These are phyloP conservation scores for Phytophthora sansomeana DNA, from an alignment of 352 stramenopile genomes.

Conservation along the genomic window DNA sequence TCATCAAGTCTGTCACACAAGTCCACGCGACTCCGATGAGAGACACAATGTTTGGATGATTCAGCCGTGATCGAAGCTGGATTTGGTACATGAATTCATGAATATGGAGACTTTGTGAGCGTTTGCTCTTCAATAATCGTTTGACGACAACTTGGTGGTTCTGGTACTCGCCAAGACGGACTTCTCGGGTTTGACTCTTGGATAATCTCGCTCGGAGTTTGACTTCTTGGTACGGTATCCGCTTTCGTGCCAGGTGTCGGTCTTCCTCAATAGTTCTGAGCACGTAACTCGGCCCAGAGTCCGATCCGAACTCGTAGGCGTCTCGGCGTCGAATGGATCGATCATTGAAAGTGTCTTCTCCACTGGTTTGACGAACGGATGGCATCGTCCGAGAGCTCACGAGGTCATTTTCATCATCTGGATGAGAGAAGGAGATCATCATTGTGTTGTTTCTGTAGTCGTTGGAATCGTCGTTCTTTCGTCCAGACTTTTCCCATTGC, in stretches of 20 bases:
- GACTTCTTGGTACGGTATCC: conserved; percentile 42
- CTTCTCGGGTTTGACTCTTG: conserved; percentile 44
- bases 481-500: conserved; percentile 25
- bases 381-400: conserved; percentile 8
- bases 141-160: conserved; percentile 51
- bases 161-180: conserved; percentile 41
- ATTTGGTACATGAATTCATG: conserved; percentile 49
- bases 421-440: conserved; percentile 24
- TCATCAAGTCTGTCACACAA: conserved; percentile 42
- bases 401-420: conserved; percentile 9
- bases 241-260: conserved; percentile 16
- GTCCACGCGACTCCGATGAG: conserved; percentile 59
- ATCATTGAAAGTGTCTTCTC: conserved; percentile 6
- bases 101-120: conserved; percentile 29
- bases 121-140: conserved; percentile 44
- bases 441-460: conserved; percentile 12
- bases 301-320: conserved; percentile 23
- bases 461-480: conserved; percentile 9
- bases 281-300: conserved; percentile 24
- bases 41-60: conserved; percentile 46
- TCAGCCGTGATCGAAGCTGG: conserved; percentile 38
- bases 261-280: conserved; percentile 27
- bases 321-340: conserved; percentile 17
- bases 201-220: conserved; percentile 24
- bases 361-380: conserved; percentile 5